These are phyloP conservation scores for Themeda triandra DNA, from an alignment of 176 grass and related monocot species.

Conservation along the genomic window DNA sequence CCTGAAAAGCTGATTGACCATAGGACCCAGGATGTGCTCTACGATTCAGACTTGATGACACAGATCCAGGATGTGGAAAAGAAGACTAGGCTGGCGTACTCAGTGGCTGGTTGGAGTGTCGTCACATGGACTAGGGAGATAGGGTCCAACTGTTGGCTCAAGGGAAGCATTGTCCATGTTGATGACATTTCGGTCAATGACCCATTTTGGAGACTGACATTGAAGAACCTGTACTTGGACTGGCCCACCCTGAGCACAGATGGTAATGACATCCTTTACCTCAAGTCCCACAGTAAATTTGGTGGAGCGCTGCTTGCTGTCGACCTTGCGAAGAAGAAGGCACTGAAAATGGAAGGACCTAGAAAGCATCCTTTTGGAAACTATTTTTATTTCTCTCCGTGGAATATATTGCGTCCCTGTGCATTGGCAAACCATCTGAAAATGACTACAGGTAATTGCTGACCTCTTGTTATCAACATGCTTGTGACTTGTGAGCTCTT, in stretches of 20 bases:
- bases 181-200: too few species aligned
- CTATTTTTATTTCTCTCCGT: background rate
- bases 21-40: too few species aligned
- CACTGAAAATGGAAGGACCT: background rate
- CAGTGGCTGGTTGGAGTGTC: too few species aligned
- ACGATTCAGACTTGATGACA: too few species aligned
- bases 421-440: background rate
- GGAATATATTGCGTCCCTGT: background rate
- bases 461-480: background rate
- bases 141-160: too few species aligned
- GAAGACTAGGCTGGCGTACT: too few species aligned
- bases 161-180: too few species aligned
- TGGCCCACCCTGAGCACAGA: background rate
- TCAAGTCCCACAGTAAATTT: background rate
- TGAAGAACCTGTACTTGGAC: rapidly evolving
- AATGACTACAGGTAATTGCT: background rate
- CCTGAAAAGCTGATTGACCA: too few species aligned
- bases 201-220: too few species aligned
- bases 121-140: too few species aligned
- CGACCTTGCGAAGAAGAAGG: background rate
- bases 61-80: too few species aligned
- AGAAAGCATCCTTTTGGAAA: background rate
- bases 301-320: background rate
- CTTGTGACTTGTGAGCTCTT: background rate
- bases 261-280: background rate